Evolutionary conservation across 805 yeast species (phyloP), one percentile per base, ranked within the genome.

Genomic region (Saturnispora bothae): DNA sequence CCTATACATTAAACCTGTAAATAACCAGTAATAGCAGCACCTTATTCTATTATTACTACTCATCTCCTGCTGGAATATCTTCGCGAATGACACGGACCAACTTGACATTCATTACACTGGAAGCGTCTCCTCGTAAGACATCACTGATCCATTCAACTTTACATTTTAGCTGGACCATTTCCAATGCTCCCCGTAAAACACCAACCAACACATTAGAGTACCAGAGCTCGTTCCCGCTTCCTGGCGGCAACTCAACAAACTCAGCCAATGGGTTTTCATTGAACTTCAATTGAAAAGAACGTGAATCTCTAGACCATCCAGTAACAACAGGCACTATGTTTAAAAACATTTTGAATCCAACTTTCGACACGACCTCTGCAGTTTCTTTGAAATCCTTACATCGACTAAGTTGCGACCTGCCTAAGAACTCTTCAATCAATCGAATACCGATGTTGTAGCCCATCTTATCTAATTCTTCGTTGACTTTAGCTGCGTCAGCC

Each of bases 51-150:
- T 17, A 15, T 13, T 17, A 10, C 38, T 36, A 56, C 33, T 88
- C 96, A 58, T 92, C 97, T 18, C 97, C 98, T 5, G 94, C 94
- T 12, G 98, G 98, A 32, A 92, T 80, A 62, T 92, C 98, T 54
- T 92, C 98, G 53, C 82, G 85, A 48, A 89, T 63, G 3, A 85
- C 71, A 49, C 70, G 78, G 34, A 76, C 64, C 46, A 92, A 64
- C 49, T 76, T 76, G 33, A 92, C 72, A 43, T 80, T 69, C 39
- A 92, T 61, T 52, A 86, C 96, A 0, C 96, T 89, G 20, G 61
- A 63, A 10, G 77, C 78, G 48, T 85, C 89, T 0, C 96, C 97
- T 45, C 86, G 71, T 34, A 92, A 64, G 2, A 69, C 75, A 54
- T 92, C 98, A 47, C 78, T 73, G 2, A 84, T 72, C 54, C 88